Evolutionary conservation across 2,329 filamentous ascomycete species (phyloP), one percentile per base, ranked within the genome.

Genomic region (Pochonia chlamydosporia): DNA sequence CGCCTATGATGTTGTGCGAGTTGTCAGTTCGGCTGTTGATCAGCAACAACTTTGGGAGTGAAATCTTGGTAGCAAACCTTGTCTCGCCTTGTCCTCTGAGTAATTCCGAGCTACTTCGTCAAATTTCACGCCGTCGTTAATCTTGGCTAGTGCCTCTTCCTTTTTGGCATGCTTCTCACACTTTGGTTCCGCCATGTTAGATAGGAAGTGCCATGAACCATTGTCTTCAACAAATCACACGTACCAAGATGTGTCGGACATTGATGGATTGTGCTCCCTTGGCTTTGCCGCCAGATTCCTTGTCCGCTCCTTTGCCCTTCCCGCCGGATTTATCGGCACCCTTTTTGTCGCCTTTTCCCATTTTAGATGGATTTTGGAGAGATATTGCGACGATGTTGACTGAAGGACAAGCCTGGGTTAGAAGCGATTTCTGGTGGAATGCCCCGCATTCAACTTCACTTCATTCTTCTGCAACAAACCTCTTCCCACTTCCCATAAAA

Each of bases 111-210:
- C 87, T 5, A 90, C 85, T 41, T 86, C 82, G 56, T 89, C 85
- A 59, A 90, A 91, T 57, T 85, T 87, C 43, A 73, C 74, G 2
- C 85, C 84, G 3, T 73, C 78, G 33, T 74, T 75, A 44, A 91
- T 65, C 66, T 88, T 85, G 48, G 76, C 77, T 14, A 89, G 63
- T 1, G 87, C 87, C 61, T 89, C 83, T 60, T 89, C 85, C 61
- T 89, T 90, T 64, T 84, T 88, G n/a, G 72, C 68, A 61, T 89
- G 82, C 61, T 91, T 91, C 62, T 84, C 83, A 58, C 87, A 90
- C 70, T 83, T 41, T 24, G 9, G 31, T 23, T 9, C 20, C 35
- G 4, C 26, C 43, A 11, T 26, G 26, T 43, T 4, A 46, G 24
- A n/a, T n/a, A n/a, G n/a, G 20, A 24, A 11, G 39, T 16, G n/a